Evolutionary conservation across 2,329 filamentous ascomycete species (phyloP).

Genomic region (Lachnellula occidentalis): DNA sequence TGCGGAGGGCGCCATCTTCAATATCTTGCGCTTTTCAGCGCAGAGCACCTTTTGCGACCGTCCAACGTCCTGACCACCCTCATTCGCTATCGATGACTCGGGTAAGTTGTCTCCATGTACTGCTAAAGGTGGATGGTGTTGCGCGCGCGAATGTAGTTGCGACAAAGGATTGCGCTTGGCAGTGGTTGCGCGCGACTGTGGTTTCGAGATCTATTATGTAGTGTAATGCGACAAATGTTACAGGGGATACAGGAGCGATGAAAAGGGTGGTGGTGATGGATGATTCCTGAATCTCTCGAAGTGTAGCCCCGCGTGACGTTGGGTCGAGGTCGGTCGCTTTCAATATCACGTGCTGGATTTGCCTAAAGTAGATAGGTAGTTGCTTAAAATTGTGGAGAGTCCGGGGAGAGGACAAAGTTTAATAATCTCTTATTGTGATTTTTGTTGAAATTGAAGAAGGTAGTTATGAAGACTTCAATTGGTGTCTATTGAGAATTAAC

Average conservation of each 20-base stretch:
- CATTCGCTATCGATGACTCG: constrained; percentile 1
- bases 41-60: background rate
- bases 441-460: too few relatives aligned
- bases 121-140: background rate
- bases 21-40: background rate
- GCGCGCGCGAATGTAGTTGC: background rate
- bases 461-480: too few relatives aligned
- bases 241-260: background rate
- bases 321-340: too few relatives aligned
- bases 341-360: too few relatives aligned
- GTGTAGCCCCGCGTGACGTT: background rate
- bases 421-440: too few relatives aligned
- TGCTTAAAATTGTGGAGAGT: too few relatives aligned
- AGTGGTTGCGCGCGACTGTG: background rate
- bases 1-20: constrained; percentile 28
- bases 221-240: background rate
- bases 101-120: background rate
- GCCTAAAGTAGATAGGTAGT: too few relatives aligned
- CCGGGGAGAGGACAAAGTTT: too few relatives aligned
- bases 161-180: background rate
- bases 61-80: background rate
- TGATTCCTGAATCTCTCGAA: background rate
- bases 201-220: background rate
- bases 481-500: too few relatives aligned
- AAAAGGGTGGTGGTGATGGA: background rate